A percentile compares a stretch with the other conserved stretches of the same genome.
These are phyloP conservation scores for Rhododendron henanense DNA, from an alignment of 148 eudicot species.

Conservation along the genomic window DNA sequence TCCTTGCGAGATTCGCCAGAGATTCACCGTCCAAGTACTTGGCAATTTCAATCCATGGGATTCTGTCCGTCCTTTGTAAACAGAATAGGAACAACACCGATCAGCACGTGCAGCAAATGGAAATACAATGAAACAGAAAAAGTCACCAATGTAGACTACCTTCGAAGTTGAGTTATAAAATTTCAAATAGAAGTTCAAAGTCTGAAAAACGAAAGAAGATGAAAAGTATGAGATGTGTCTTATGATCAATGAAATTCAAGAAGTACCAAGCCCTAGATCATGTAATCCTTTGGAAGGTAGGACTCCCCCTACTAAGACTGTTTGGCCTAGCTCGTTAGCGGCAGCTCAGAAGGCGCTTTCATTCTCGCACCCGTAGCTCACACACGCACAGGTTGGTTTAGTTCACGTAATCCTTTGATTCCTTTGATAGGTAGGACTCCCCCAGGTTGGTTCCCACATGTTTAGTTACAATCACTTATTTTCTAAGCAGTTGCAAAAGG, in stretches of 20 bases:
- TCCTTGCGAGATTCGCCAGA: conserved; percentile 69
- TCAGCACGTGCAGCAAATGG: background rate
- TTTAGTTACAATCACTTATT: background rate
- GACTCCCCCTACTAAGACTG: background rate
- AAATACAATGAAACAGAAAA: background rate
- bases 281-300: background rate
- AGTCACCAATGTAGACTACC: background rate
- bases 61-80: conserved; percentile 52
- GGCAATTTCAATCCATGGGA: conserved; percentile 77
- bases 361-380: background rate
- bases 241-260: background rate
- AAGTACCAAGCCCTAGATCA: background rate
- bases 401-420: too few relatives aligned
- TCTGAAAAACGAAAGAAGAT: background rate
- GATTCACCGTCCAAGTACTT: conserved; percentile 76
- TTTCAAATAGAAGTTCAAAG: background rate
- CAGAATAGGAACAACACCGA: background rate
- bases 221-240: background rate
- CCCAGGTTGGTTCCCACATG: background rate
- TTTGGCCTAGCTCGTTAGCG: too few relatives aligned
- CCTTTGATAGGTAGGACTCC: too few relatives aligned
- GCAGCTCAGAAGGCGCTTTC: background rate
- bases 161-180: background rate
- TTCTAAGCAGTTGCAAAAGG: background rate
- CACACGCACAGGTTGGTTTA: background rate